Evolutionary conservation across 176 grass and related monocot species (phyloP).

Genomic region (Hordeum marinum): DNA sequence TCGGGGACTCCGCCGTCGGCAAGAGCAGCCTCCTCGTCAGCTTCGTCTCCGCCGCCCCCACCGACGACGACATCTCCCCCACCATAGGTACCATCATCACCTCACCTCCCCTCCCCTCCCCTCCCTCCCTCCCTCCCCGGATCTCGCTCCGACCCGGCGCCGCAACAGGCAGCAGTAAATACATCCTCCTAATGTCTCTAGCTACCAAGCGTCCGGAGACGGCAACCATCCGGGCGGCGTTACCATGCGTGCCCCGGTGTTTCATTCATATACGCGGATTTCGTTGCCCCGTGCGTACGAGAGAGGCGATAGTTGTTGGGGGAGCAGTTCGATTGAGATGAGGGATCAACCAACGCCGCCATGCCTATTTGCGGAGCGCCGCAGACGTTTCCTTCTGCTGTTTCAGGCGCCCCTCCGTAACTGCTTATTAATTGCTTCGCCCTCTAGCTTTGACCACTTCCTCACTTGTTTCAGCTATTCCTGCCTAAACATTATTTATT

Average conservation of each 20-base stretch:
- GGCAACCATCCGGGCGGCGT: too few relatives aligned
- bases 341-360: neutral
- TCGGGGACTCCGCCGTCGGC: slow-evolving; percentile 92
- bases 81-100: slow-evolving; percentile 56
- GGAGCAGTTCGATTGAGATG: neutral
- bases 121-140: neutral
- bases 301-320: neutral
- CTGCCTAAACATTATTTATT: neutral
- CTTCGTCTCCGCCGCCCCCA: slow-evolving; percentile 63
- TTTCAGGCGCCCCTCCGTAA: neutral
- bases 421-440: neutral
- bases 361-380: neutral
- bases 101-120: neutral
- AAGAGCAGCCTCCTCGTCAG: slow-evolving; percentile 97
- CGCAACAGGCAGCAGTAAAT: neutral
- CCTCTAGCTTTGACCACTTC: neutral
- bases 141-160: slow-evolving; percentile 10
- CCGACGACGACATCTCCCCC: slow-evolving; percentile 49
- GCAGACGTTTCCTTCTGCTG: neutral
- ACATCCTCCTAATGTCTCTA: neutral
- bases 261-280: neutral
- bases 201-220: too few relatives aligned
- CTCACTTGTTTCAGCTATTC: neutral
- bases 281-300: neutral
- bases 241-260: neutral